phyloP scores from a whole-genome alignment of 2,329 filamentous ascomycete species.

The Verruconis gallopava region DNA sequence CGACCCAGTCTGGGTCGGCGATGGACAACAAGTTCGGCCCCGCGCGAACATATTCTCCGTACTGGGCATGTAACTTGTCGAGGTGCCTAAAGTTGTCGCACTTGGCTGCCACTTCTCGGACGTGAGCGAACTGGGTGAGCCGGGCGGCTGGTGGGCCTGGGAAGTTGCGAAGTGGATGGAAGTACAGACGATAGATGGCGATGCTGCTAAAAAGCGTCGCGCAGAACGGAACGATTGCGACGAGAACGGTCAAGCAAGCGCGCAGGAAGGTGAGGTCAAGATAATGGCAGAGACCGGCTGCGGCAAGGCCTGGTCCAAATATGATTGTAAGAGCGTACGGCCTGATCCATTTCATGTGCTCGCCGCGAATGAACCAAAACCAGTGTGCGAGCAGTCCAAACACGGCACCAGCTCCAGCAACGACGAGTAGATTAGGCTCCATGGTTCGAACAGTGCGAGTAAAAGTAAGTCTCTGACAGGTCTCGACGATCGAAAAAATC shows the following conservation, averaged over 20 bases:
- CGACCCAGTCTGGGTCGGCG: slow-evolving; percentile 24
- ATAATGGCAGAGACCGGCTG: background rate
- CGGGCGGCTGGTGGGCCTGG: slow-evolving; percentile 14
- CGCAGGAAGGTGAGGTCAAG: background rate
- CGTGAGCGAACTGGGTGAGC: slow-evolving; percentile 13
- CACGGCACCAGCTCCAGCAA: background rate
- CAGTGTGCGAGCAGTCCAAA: background rate
- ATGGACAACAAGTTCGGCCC: slow-evolving; percentile 36
- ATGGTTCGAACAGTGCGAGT: too few relatives aligned
- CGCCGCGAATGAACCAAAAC: background rate
- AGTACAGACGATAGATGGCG: slow-evolving; percentile 6
- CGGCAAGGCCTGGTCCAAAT: background rate
- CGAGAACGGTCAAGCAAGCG: background rate
- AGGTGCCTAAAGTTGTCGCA: background rate
- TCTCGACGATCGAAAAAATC: too few relatives aligned
- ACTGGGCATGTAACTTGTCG: slow-evolving; percentile 14
- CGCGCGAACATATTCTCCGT: slow-evolving; percentile 35
- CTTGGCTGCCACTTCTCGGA: background rate
- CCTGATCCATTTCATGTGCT: background rate
- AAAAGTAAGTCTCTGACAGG: too few relatives aligned
- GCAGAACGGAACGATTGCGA: background rate
- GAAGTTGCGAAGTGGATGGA: slow-evolving; percentile 2
- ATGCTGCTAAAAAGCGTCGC: slow-evolving; percentile 14
- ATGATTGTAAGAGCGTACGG: background rate
- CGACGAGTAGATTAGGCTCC: background rate